Conservation (phyloP, 129 eudicot genomes). For the Flaveria bidentis region DNA sequence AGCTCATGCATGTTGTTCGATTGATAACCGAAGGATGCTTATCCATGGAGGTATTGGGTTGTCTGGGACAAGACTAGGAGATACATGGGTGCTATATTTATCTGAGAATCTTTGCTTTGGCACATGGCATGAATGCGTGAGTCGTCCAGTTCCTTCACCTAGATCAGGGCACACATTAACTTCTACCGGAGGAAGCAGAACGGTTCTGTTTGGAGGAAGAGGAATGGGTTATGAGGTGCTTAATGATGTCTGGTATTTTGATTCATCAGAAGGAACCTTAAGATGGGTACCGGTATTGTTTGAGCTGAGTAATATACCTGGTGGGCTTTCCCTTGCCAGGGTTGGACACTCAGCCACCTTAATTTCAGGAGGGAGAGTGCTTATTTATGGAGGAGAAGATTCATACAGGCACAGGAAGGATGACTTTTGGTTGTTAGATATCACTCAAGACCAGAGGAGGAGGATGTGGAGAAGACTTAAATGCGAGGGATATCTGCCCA, state of each 20-base stretch:
- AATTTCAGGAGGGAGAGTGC: constrained; percentile 65
- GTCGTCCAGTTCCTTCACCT: constrained; percentile 64
- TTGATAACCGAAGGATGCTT: constrained; percentile 62
- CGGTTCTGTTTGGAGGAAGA: constrained; percentile 89
- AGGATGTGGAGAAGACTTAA: constrained; percentile 68
- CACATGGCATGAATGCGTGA: constrained; percentile 67
- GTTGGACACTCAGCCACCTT: constrained; percentile 97
- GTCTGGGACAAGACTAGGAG: constrained; percentile 76
- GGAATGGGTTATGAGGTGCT: constrained; percentile 85
- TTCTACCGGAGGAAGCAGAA: constrained; percentile 52
- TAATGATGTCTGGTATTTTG: constrained; percentile 82
- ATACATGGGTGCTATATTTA: constrained; percentile 75
- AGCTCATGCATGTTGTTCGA: constrained; percentile 83
- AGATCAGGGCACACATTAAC: constrained; percentile 95
- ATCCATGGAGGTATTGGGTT: constrained; percentile 93
- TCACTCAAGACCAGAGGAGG: constrained; percentile 27
- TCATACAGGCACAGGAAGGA: constrained; percentile 74
- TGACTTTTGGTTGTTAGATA: constrained; percentile 90
- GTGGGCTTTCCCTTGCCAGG: constrained; percentile 72
- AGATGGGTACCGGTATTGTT: constrained; percentile 63
- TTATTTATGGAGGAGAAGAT: constrained; percentile 94
- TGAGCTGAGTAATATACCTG: constrained; percentile 50
- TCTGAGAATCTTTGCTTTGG: constrained; percentile 68
- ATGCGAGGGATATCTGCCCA: constrained; percentile 55
- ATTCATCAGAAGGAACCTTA: constrained; percentile 46